Evolutionary conservation across 495 filamentous ascomycete genomes (phyloP).

Genomic region (Neurospora sublineolata): DNA sequence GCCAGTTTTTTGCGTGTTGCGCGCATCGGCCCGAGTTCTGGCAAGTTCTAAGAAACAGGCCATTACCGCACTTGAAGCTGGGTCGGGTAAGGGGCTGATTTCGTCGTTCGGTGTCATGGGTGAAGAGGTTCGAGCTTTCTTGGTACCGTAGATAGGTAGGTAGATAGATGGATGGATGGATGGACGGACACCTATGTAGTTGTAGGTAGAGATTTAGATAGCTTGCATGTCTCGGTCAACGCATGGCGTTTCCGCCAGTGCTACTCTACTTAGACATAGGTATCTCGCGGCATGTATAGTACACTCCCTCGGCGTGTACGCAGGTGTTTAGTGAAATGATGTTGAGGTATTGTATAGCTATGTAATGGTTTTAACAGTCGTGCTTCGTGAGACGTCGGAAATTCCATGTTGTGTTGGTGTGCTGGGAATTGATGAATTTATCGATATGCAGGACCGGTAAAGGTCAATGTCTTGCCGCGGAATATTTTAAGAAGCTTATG

Average conservation of each 20-base stretch:
- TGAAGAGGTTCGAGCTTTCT: not conserved
- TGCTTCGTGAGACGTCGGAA: not conserved
- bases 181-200: not conserved
- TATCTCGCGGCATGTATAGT: not conserved
- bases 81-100: too few species aligned
- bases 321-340: not conserved
- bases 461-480: not conserved
- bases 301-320: not conserved
- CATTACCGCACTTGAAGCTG: not conserved
- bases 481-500: not conserved
- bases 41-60: not conserved
- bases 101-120: not conserved
- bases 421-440: not conserved
- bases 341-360: not conserved
- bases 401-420: not conserved
- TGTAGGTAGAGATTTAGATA: not conserved
- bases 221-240: not conserved
- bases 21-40: not conserved
- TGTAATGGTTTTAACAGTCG: not conserved
- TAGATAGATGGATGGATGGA: not conserved
- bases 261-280: not conserved
- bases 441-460: not conserved
- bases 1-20: not conserved
- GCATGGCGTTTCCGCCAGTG: not conserved
- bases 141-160: not conserved